Evolutionary conservation across 2,329 filamentous ascomycete genomes (phyloP).

Genomic region (Mollisiaceae sp.): DNA sequence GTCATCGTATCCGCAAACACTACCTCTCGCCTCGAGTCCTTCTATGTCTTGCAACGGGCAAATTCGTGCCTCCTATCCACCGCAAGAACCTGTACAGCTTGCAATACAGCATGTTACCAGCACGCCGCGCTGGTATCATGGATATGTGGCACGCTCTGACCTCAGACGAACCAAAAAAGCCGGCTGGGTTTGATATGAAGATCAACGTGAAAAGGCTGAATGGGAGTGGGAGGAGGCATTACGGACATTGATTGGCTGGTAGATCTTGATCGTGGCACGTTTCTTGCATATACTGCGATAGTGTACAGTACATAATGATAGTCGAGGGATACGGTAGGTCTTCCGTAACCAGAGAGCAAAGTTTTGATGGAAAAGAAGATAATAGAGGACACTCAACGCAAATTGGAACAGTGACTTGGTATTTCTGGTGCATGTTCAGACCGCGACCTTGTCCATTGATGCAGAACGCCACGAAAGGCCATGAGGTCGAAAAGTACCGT

Average conservation of each 20-base stretch:
- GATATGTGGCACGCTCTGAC: constrained; percentile 74
- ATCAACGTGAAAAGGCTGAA: constrained; percentile 33
- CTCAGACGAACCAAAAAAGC: constrained; percentile 27
- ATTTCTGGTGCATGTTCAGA: neutral
- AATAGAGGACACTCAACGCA: too few relatives aligned
- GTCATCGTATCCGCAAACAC: constrained; percentile 89
- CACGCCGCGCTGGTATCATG: constrained; percentile 75
- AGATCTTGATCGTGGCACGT: constrained; percentile 16
- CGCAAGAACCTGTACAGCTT: constrained; percentile 93
- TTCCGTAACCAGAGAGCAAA: neutral
- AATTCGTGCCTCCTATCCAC: constrained; percentile 94
- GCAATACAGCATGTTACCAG: constrained; percentile 97
- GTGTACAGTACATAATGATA: constrained; percentile 22
- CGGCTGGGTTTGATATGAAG: constrained; percentile 20
- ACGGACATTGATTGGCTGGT: constrained; percentile 17
- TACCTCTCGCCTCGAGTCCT: constrained; percentile 90
- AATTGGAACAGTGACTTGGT: neutral
- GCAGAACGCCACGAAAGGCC: too few relatives aligned
- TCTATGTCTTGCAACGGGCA: constrained; percentile 84
- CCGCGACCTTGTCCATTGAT: too few relatives aligned
- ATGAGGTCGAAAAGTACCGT: too few relatives aligned
- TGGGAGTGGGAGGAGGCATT: constrained; percentile 31
- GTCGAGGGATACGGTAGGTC: constrained; percentile 8
- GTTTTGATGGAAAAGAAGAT: neutral
- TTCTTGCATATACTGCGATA: constrained; percentile 29